Percentiles rank a stretch among this genome's conserved stretches.
phyloP scores from a whole-genome alignment of 1,284 basidiomycete species.

The Dichomitus squalens region DNA sequence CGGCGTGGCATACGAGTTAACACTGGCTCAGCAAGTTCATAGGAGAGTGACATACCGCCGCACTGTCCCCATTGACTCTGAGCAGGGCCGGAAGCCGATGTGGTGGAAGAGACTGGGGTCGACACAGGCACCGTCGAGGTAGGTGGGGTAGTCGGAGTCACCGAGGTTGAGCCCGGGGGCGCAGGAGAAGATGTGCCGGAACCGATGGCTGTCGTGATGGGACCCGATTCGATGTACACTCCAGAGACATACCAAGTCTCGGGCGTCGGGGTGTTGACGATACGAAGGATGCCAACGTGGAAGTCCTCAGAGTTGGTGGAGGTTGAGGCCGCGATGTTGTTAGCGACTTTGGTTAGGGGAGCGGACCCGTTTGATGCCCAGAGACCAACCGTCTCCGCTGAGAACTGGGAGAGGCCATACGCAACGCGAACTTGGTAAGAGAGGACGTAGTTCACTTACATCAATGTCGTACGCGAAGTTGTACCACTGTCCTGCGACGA shows the following conservation, averaged over 20 bases:
- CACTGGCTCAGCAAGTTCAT: not conserved
- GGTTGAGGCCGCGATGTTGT: conserved; percentile 50
- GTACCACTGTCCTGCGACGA: conserved; percentile 59
- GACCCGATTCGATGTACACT: conserved; percentile 59
- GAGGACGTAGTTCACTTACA: conserved; percentile 34
- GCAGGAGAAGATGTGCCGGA: conserved; percentile 31
- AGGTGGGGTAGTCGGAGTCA: conserved; percentile 20
- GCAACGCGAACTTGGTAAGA: not conserved
- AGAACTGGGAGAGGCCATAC: conserved; percentile 43
- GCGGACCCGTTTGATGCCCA: conserved; percentile 56
- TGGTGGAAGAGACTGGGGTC: conserved; percentile 27
- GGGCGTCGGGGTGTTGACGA: conserved; percentile 46
- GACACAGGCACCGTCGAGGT: conserved; percentile 22
- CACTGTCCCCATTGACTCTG: conserved; percentile 57
- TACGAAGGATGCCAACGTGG: conserved; percentile 64
- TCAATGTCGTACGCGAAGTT: conserved; percentile 69
- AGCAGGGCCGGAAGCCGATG: conserved; percentile 41
- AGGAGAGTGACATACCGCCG: conserved; percentile 39
- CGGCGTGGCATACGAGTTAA: no score
- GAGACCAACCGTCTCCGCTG: conserved; percentile 54
- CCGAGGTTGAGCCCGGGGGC: conserved; percentile 24
- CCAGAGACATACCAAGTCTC: conserved; percentile 66
- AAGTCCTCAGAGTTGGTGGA: conserved; percentile 66
- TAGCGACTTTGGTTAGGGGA: conserved; percentile 52
- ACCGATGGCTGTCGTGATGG: conserved; percentile 55